Evolutionary conservation across 2,329 filamentous ascomycete species (phyloP), one percentile per base, ranked within the genome.

Genomic region (Dothistroma septosporum): DNA sequence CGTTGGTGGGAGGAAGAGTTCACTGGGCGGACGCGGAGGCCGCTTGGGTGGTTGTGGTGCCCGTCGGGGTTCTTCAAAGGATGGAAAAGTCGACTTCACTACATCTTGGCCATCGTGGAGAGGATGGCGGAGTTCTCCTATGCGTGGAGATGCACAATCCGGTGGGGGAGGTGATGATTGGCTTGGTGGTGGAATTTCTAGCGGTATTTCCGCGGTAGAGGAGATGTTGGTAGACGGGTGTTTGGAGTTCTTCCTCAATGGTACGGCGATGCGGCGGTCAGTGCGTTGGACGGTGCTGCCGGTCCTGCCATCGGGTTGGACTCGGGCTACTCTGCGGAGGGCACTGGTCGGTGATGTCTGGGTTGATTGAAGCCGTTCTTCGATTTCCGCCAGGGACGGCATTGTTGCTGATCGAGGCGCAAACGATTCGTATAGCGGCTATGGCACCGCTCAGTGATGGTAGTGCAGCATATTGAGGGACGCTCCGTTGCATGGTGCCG

Each of bases 31-130:
- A 24, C 67, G 61, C 21, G 66, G 60, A 24, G 66, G 64, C 52
- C 63, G 64, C 48, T 62, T 66, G 3, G 68, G 68, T 33, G 68
- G 65, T 49, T 24, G 46, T 19, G 65, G 64, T 32, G 66, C 64
- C 28, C 48, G 55, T 52, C 62, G 54, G 1, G 65, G 64, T 54
- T 63, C 54, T 37, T 62, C 62, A 31, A 55, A 60, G 5, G 61
- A 50, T 14, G 64, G 55, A 5, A 60, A 19, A 4, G 54, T 33
- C 1, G 35, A 50, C 21, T 52, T 44, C 37, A 55, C 22, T 31
- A 21, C 14, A 11, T 24, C 31, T 41, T 55, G 32, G 16, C 28
- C 44, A 14, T 46, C 46, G 32, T 14, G 48, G 21, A 24, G 48
- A 12, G 28, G 12, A 14, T n/a, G 32, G 55, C 28, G 32, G 49